A percentile compares a stretch with the other conserved stretches of the same genome.
Conservation (phyloP, 2,329 filamentous ascomycete genomes). For the Cadophora sp. region DNA sequence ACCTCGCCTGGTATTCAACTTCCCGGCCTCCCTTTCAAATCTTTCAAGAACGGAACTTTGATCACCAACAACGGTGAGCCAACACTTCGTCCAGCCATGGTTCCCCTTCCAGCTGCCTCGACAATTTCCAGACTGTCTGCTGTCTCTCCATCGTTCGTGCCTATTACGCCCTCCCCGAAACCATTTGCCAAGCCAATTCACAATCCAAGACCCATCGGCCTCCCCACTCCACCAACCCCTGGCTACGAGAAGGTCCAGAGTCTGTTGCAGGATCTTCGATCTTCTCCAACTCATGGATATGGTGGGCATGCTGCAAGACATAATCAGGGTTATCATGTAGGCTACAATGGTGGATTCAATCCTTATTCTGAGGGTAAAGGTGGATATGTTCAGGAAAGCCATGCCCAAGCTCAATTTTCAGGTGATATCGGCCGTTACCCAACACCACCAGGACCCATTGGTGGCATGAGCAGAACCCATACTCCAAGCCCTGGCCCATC, state of each 20-base stretch:
- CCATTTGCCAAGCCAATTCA: background rate
- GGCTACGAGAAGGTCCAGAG: constrained; percentile 9
- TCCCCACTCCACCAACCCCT: background rate
- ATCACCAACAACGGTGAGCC: constrained; percentile 21
- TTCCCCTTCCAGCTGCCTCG: constrained; percentile 3
- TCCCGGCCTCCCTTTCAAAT: constrained; percentile 20
- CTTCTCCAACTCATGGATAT: background rate
- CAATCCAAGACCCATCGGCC: background rate
- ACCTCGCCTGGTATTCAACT: background rate
- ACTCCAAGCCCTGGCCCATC: background rate
- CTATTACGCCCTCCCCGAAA: constrained; percentile 8
- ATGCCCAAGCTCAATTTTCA: background rate
- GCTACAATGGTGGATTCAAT: background rate
- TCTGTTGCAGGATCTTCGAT: constrained; percentile 10
- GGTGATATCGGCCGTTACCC: constrained; percentile 1
- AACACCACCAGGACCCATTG: constrained; percentile 7
- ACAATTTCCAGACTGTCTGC: constrained; percentile 17
- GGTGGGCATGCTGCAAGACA: background rate
- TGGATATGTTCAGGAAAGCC: background rate
- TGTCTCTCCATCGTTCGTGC: constrained; percentile 15
- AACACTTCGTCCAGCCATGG: constrained; percentile 1
- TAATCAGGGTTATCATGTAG: background rate
- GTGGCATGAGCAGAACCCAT: background rate
- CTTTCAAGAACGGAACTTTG: constrained; percentile 23
- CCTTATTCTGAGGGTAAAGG: background rate